Evolutionary conservation across 495 filamentous ascomycete genomes (phyloP).

Genomic region (Podospora appendiculata): DNA sequence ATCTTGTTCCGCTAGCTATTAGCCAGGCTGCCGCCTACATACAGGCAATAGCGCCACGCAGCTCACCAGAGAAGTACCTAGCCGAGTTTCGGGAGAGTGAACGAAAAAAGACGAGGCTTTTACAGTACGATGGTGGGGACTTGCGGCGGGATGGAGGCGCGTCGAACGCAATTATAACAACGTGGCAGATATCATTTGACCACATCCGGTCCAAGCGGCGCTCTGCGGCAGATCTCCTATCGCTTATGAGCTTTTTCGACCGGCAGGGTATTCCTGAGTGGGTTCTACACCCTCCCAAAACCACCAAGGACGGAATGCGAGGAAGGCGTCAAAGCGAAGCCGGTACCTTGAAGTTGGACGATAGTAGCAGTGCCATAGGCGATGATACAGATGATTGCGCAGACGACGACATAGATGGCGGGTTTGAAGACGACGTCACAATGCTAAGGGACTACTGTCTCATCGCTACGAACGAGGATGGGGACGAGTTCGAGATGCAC

Average conservation of each 20-base stretch:
- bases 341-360: too few species aligned
- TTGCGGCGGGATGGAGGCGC: too few species aligned
- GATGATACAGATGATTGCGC: too few species aligned
- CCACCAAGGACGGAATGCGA: too few species aligned
- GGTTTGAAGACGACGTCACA: constrained; percentile 36
- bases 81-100: constrained; percentile 27
- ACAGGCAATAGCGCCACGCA: constrained; percentile 13
- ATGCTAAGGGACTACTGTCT: constrained; percentile 34
- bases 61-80: constrained; percentile 28
- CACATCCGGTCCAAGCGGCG: too few species aligned
- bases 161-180: too few species aligned
- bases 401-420: neutral
- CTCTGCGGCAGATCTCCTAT: constrained; percentile 22
- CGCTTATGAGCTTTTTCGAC: constrained; percentile 36
- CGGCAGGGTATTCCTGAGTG: constrained; percentile 27
- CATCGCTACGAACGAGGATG: constrained; percentile 15
- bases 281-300: too few species aligned
- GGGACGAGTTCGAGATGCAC: constrained; percentile 16
- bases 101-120: constrained; percentile 16
- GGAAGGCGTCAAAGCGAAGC: too few species aligned
- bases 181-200: too few species aligned
- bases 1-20: constrained; percentile 46
- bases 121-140: constrained; percentile 22
- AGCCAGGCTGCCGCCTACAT: too few species aligned
- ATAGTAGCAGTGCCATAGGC: too few species aligned